Evolutionary conservation across 768 basidiomycete genomes (phyloP), one percentile per base, ranked within the genome.

Genomic region (Suillus luteus): DNA sequence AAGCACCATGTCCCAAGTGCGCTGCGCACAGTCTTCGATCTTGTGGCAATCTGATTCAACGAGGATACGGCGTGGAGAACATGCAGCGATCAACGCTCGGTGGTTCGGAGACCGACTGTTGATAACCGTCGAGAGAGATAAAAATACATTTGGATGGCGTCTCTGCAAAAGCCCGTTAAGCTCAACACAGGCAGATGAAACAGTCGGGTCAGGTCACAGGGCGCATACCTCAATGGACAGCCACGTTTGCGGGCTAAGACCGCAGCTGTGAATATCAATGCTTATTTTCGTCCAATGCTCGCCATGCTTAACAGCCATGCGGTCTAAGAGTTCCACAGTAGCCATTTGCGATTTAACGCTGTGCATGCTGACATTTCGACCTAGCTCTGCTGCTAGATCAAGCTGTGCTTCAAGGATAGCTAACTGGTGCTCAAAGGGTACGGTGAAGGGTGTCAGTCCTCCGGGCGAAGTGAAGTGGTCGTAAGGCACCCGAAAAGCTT

Each of bases 221-320:
- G 60, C 62, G 71, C 83, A 60, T 77, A 88, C 94, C 85, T 95
- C 89, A 51, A 96, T 82, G 55, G 83, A 82, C 62, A 75, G 77
- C 87, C 92, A 92, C 43, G 83, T 86, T 71, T 96, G 85, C 8
- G 87, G 80, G 65, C 90, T 93, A 67, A 95, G 77, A 0, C 93
- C 92, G 71, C 94, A 98, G 54, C 91, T 93, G 74, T 99, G 96
- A 68, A 99, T 74, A 72, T 96, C 95, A 55, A 98, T 76, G 69
- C 88, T 96, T 71, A 97, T 87, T 22, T 71, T 72, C 57, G 78
- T 75, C 84, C 90, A 95, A 27, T 74, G 76, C 9, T 78, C 73
- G 6, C 86, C 84, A 62, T 91, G 81, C 70, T 82, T 85, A 66
- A 80, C 74, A 58, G 82, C 76, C 82, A 94, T 85, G 51, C 79